These are phyloP conservation scores for Tulasnella sp. DNA, from an alignment of 768 basidiomycete species.

Conservation along the genomic window DNA sequence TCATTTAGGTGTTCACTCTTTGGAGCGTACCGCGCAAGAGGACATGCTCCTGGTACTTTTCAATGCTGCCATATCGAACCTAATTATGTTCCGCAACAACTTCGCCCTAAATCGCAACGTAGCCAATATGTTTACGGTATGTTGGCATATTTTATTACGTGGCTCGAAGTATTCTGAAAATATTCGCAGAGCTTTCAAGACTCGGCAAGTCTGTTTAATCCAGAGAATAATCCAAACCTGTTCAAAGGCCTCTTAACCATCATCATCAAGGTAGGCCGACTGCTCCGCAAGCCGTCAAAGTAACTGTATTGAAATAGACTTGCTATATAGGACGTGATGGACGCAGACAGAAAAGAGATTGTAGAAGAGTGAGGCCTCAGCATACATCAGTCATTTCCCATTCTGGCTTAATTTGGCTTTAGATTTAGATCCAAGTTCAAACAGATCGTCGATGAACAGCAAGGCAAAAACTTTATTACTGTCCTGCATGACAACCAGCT, in stretches of 20 bases:
- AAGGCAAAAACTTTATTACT: constrained; percentile 11
- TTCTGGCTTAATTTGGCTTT: neutral
- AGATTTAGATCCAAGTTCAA: constrained; percentile 3
- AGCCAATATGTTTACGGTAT: constrained; percentile 38
- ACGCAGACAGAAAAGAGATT: constrained; percentile 48
- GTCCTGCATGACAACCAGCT: neutral
- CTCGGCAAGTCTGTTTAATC: constrained; percentile 36
- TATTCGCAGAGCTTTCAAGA: constrained; percentile 15
- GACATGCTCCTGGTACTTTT: constrained; percentile 52
- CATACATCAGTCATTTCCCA: neutral
- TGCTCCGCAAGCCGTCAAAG: neutral
- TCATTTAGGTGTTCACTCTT: constrained; percentile 42
- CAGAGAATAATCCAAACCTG: constrained; percentile 42
- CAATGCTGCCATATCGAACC: constrained; percentile 52
- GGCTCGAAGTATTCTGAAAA: neutral
- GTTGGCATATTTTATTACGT: constrained; percentile 28
- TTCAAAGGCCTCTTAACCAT: constrained; percentile 49
- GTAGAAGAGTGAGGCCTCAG: constrained; percentile 37
- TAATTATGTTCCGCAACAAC: constrained; percentile 50
- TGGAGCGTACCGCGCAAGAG: constrained; percentile 51
- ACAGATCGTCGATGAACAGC: neutral
- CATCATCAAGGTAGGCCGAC: constrained; percentile 42
- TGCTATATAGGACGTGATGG: constrained; percentile 43
- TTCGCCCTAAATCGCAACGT: constrained; percentile 53
- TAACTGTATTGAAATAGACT: neutral